phyloP scores from a whole-genome alignment of 306 rosid species.

The Astragalus membranaceus region DNA sequence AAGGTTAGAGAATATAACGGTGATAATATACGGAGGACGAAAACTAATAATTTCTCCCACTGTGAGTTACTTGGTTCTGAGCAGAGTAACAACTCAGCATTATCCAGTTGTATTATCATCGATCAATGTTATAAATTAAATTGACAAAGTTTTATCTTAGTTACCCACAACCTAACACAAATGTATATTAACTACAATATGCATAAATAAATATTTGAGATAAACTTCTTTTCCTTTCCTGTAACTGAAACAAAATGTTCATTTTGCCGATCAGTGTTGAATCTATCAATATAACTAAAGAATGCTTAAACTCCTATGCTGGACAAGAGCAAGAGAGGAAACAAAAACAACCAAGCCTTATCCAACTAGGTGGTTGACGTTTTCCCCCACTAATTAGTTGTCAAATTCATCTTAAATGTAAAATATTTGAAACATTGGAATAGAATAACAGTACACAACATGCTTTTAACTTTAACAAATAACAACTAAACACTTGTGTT shows the following conservation, averaged over 20 bases:
- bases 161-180: background rate
- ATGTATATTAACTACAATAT: background rate
- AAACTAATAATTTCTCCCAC: background rate
- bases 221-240: too few relatives aligned
- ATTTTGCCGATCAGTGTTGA: background rate
- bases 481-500: background rate
- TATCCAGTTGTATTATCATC: too few relatives aligned
- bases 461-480: too few relatives aligned
- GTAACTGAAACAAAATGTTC: constrained; percentile 3
- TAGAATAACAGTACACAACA: too few relatives aligned
- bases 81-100: too few relatives aligned
- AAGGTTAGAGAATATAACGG: background rate
- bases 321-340: background rate
- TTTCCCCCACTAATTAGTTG: background rate
- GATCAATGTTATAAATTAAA: background rate
- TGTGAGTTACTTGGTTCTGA: background rate
- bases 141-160: background rate
- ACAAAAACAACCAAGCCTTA: background rate
- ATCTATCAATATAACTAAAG: background rate
- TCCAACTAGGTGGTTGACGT: background rate
- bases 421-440: background rate
- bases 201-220: too few relatives aligned
- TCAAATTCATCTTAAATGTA: constrained; percentile 1
- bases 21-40: background rate
- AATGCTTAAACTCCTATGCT: background rate